Evolutionary conservation across 208 protist species (phyloP).

Genomic region (Leptomonas seymouri): DNA sequence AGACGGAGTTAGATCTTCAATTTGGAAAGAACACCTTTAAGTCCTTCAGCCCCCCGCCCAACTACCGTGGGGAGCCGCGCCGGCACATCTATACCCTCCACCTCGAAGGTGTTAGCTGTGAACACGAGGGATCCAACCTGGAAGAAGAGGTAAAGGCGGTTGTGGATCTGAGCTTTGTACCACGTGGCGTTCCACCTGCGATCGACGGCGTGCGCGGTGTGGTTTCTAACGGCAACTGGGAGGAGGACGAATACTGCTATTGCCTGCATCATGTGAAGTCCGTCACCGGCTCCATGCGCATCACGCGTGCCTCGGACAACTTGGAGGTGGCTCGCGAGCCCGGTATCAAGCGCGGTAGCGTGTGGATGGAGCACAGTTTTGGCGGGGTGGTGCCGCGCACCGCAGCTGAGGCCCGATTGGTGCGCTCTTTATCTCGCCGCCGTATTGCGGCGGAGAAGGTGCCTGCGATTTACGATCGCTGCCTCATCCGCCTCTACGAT

Average conservation of each 20-base stretch:
- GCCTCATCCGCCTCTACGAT: conserved; percentile 50
- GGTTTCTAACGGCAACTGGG: conserved; percentile 44
- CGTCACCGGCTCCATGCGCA: conserved; percentile 33
- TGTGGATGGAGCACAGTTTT: conserved; percentile 69
- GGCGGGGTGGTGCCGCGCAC: conserved; percentile 50
- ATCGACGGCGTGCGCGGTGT: conserved; percentile 58
- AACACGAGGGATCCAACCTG: conserved; percentile 38
- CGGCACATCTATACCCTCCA: conserved; percentile 47
- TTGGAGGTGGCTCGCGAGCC: conserved; percentile 41
- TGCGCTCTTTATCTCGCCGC: conserved; percentile 27
- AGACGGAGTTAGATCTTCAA: conserved; percentile 46
- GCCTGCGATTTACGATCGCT: conserved; percentile 38
- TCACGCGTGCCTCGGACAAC: conserved; percentile 53
- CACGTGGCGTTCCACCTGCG: conserved; percentile 37
- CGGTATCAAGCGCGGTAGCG: conserved; percentile 32
- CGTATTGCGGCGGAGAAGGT: conserved; percentile 33
- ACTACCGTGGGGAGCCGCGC: conserved; percentile 10
- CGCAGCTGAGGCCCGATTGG: conserved; percentile 37
- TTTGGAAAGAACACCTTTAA: conserved; percentile 39
- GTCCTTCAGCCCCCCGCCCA: not conserved
- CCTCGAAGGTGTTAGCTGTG: conserved; percentile 52
- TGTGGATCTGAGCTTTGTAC: conserved; percentile 52
- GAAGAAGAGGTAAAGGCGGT: conserved; percentile 43
- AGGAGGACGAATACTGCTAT: conserved; percentile 59
- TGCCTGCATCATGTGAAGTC: conserved; percentile 47